These are phyloP conservation scores for Puya raimondii DNA, from an alignment of 176 grass and related monocot species.

Conservation along the genomic window DNA sequence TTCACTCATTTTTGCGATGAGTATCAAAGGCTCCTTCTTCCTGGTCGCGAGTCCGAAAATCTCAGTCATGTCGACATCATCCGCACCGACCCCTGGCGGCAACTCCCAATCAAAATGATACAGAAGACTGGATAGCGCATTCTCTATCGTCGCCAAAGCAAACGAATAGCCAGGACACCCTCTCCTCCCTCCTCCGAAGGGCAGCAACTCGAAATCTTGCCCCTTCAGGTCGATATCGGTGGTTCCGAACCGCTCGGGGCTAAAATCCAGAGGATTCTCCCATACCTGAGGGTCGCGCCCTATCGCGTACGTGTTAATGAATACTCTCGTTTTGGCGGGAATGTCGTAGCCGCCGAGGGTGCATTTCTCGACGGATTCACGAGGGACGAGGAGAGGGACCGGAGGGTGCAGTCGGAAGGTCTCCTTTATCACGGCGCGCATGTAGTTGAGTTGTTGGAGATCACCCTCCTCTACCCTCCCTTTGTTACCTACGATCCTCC, in stretches of 20 bases:
- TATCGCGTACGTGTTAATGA: constrained; percentile 48
- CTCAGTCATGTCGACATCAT: constrained; percentile 36
- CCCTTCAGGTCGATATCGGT: constrained; percentile 32
- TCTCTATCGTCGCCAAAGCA: constrained; percentile 31
- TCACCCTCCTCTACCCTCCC: constrained; percentile 27
- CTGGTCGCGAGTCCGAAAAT: constrained; percentile 34
- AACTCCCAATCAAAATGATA: constrained; percentile 49
- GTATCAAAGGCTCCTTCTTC: constrained; percentile 37
- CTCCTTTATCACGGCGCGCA: constrained; percentile 40
- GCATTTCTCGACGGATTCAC: constrained; percentile 23
- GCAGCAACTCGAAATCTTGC: constrained; percentile 39
- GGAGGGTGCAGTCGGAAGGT: constrained; percentile 36
- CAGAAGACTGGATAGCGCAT: constrained; percentile 29
- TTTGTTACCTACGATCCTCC: constrained; percentile 19
- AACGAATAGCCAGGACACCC: constrained; percentile 42
- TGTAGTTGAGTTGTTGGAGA: constrained; percentile 25
- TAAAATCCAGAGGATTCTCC: constrained; percentile 31
- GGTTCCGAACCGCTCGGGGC: constrained; percentile 32
- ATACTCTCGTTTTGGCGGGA: constrained; percentile 29
- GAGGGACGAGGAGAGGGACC: constrained; percentile 23
- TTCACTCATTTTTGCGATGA: constrained; percentile 17
- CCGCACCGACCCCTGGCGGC: constrained; percentile 27
- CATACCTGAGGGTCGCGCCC: constrained; percentile 34
- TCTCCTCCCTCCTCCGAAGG: constrained; percentile 36
- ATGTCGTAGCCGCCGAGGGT: constrained; percentile 38